These are phyloP conservation scores for Leccinum pellstonianum DNA, from an alignment of 768 basidiomycete genomes.

Conservation along the genomic window DNA sequence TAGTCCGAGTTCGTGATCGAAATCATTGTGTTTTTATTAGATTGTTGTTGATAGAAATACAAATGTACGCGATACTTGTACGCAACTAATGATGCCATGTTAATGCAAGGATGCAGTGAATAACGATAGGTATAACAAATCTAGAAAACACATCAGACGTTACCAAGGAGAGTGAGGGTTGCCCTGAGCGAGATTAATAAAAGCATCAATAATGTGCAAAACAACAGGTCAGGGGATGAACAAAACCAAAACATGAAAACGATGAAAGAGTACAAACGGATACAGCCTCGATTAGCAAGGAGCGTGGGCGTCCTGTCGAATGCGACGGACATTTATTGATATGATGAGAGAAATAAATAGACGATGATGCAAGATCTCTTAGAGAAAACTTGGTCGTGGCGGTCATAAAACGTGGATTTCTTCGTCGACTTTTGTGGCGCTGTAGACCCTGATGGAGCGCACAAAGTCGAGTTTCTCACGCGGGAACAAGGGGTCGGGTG, in stretches of 20 bases:
- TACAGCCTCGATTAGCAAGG: conserved; percentile 10
- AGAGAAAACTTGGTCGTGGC: neutral
- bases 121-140: conserved; percentile 10
- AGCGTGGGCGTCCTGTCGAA: conserved; percentile 18
- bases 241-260: neutral
- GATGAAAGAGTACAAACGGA: conserved; percentile 2
- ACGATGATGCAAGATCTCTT: neutral
- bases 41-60: conserved; percentile 19
- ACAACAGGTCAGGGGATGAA: neutral
- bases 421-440: conserved; percentile 44
- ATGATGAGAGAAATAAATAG: conserved; percentile 2
- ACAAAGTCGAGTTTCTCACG: conserved; percentile 46
- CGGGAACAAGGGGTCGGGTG: conserved; percentile 27
- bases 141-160: neutral
- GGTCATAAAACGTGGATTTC: conserved; percentile 26
- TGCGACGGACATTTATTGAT: conserved; percentile 4
- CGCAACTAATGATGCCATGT: conserved; percentile 10
- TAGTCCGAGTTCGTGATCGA: neutral
- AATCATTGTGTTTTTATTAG: conserved; percentile 7
- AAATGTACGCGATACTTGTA: conserved; percentile 8
- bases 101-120: conserved; percentile 10
- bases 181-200: conserved; percentile 8
- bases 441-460: conserved; percentile 51
- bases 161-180: conserved; percentile 11
- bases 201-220: conserved; percentile 10